Evolutionary conservation across 1,139 yeast species (phyloP).

Genomic region (Groenewaldozyma auringiensis): DNA sequence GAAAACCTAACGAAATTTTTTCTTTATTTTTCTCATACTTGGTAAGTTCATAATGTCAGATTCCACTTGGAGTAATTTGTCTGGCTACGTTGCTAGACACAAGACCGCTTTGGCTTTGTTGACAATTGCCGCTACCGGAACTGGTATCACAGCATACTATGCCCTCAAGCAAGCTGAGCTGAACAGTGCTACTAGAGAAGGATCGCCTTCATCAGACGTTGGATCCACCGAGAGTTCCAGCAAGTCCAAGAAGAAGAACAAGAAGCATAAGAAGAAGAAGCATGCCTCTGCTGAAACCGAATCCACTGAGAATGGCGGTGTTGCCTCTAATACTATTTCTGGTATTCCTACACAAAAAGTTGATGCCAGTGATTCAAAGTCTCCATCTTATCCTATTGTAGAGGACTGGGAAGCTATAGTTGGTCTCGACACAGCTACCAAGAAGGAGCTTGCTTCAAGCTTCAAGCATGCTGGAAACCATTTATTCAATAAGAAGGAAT

Average conservation of each 20-base stretch:
- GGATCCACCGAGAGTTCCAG: conserved; percentile 7
- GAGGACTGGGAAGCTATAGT: conserved; percentile 37
- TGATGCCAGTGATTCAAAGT: conserved; percentile 11
- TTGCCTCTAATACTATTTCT: conserved; percentile 7
- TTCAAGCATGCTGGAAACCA: conserved; percentile 88
- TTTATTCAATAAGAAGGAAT: conserved; percentile 63
- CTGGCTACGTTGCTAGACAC: conserved; percentile 22
- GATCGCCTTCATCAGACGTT: background rate
- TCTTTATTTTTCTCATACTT: background rate
- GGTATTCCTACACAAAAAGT: conserved; percentile 18
- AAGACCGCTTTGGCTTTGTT: conserved; percentile 28
- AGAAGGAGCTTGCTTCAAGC: conserved; percentile 62
- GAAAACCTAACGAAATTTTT: background rate
- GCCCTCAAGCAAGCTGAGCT: conserved; percentile 10
- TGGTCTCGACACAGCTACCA: conserved; percentile 45
- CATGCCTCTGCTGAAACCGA: conserved; percentile 14
- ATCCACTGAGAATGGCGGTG: conserved; percentile 3
- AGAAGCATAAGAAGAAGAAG: conserved; percentile 25
- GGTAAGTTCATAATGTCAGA: conserved; percentile 12
- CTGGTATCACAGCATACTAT: conserved; percentile 29
- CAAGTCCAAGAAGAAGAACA: conserved; percentile 19
- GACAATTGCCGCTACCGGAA: conserved; percentile 28
- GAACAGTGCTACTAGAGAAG: background rate
- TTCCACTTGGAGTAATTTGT: conserved; percentile 8
- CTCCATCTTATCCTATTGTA: conserved; percentile 28